Evolutionary conservation across 2,329 filamentous ascomycete genomes (phyloP).

Genomic region (Talaromyces sp.): DNA sequence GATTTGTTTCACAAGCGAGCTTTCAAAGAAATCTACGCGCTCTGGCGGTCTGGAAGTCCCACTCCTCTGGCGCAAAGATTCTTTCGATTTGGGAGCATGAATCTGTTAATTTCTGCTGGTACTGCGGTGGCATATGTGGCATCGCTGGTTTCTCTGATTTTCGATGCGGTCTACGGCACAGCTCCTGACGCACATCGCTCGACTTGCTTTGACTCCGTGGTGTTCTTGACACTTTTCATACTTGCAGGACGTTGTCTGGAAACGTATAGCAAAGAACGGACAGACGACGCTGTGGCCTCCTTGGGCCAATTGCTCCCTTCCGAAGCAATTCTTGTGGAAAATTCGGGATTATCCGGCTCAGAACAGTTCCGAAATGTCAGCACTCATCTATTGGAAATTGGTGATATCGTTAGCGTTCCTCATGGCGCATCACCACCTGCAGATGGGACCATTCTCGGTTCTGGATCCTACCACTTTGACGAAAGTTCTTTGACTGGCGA

Average conservation of each 20-base stretch:
- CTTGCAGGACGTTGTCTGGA: constrained; percentile 63
- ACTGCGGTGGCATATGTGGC: constrained; percentile 85
- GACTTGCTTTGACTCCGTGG: constrained; percentile 87
- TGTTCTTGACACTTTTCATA: constrained; percentile 86
- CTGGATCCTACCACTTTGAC: constrained; percentile 69
- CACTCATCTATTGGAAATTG: constrained; percentile 70
- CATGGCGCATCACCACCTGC: constrained; percentile 81
- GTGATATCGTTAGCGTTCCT: constrained; percentile 70
- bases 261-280: constrained; percentile 86
- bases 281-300: constrained; percentile 79
- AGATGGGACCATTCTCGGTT: constrained; percentile 63
- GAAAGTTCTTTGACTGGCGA: constrained; percentile 80
- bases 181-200: constrained; percentile 56
- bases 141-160: constrained; percentile 76
- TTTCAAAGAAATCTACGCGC: constrained; percentile 70
- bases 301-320: constrained; percentile 74
- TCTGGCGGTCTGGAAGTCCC: constrained; percentile 75
- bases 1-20: constrained; percentile 80
- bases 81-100: constrained; percentile 95
- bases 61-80: constrained; percentile 73
- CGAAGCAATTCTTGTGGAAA: constrained; percentile 65
- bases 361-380: constrained; percentile 49
- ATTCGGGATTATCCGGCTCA: constrained; percentile 16
- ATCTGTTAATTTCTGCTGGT: constrained; percentile 84
- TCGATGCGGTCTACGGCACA: constrained; percentile 42